Conservation (phyloP, 2,329 filamentous ascomycete species). For the Aspergillus sp. region DNA sequence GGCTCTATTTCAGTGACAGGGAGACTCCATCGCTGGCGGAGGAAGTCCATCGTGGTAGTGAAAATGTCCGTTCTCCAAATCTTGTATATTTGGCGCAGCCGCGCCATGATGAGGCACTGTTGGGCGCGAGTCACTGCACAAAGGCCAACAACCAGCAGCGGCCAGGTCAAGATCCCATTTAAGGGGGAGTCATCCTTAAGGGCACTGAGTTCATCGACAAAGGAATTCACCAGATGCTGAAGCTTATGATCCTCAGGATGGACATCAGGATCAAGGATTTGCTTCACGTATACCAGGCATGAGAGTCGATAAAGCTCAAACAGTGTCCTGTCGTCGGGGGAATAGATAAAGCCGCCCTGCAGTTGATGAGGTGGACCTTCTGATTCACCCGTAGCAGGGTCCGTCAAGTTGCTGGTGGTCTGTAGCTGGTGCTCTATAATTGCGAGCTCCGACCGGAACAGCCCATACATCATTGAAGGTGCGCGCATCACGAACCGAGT, state of each 20-base stretch:
- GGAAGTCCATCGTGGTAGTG: neutral
- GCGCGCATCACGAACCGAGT: neutral
- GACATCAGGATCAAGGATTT: neutral
- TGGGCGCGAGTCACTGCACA: neutral
- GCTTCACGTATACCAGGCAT: neutral
- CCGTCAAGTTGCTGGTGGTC: neutral
- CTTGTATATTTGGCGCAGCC: neutral
- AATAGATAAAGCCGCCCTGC: fast-evolving
- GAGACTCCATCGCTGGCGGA: neutral
- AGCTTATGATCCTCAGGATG: neutral
- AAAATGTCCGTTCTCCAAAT: neutral
- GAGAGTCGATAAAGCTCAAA: neutral
- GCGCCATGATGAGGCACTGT: neutral
- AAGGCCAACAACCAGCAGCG: neutral
- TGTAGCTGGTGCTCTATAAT: neutral
- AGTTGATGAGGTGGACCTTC: neutral
- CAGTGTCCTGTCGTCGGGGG: neutral
- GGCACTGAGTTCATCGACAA: neutral
- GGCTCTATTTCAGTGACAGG: no score
- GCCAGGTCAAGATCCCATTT: neutral
- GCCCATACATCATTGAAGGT: neutral
- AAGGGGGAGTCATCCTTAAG: neutral
- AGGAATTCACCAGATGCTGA: neutral
- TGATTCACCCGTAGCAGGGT: neutral
- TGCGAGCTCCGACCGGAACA: neutral